Percentiles rank a stretch among this genome's conserved stretches.
Conservation (phyloP, 2,329 filamentous ascomycete species). For the Penicillium palitans region DNA sequence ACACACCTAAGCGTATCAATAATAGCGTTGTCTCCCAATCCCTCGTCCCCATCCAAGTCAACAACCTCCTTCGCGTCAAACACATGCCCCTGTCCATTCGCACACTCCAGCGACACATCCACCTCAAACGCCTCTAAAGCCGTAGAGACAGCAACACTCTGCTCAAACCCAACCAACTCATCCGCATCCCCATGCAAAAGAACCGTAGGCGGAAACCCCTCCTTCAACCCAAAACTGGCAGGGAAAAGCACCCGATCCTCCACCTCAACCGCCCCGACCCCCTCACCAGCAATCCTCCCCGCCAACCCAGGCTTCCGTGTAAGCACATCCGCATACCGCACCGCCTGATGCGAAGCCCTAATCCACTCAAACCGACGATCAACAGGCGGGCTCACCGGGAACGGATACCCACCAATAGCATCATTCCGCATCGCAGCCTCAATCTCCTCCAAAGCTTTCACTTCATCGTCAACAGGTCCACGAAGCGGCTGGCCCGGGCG, state of each 20-base stretch:
- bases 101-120: slow-evolving; percentile 4
- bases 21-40: neutral
- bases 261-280: neutral
- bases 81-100: slow-evolving; percentile 7
- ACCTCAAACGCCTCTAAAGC: neutral
- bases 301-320: neutral
- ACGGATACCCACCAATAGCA: slow-evolving; percentile 1
- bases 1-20: neutral
- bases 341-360: slow-evolving; percentile 3
- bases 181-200: slow-evolving; percentile 15
- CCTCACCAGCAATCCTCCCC: neutral
- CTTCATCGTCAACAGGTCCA: neutral
- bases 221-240: slow-evolving; percentile 6
- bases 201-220: slow-evolving; percentile 9
- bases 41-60: neutral
- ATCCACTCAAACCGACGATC: slow-evolving; percentile 9
- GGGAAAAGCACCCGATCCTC: slow-evolving; percentile 5
- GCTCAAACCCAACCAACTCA: slow-evolving; percentile 12
- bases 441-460: neutral
- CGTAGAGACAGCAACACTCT: slow-evolving; percentile 12
- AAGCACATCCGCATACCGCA: neutral
- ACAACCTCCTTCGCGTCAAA: slow-evolving; percentile 6
- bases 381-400: neutral
- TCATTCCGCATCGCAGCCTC: neutral
- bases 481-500: neutral